phyloP scores from a whole-genome alignment of 352 stramenopile genomes.

The Pythium scleroteichum region DNA sequence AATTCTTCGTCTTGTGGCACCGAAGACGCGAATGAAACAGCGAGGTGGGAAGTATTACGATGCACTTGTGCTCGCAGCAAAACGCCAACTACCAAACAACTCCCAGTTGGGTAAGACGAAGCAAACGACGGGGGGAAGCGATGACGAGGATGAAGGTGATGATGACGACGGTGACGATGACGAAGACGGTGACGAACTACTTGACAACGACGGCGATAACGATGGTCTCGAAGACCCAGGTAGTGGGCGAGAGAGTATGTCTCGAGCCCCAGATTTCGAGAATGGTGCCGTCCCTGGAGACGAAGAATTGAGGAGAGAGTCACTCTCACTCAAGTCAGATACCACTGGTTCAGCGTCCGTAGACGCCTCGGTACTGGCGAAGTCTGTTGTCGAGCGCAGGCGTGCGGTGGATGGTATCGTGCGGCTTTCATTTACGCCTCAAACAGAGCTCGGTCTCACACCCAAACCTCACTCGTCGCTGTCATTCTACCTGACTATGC shows the following conservation, averaged over 20 bases:
- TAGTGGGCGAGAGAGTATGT: constrained; percentile 1
- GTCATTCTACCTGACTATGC: constrained; percentile 65
- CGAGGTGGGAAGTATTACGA: constrained; percentile 72
- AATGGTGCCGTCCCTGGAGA: not conserved
- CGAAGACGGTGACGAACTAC: constrained; percentile 29
- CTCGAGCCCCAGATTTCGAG: not conserved
- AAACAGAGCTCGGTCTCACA: constrained; percentile 57
- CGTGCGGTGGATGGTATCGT: not conserved
- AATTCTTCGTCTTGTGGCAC: constrained; percentile 71
- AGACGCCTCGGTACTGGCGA: constrained; percentile 3
- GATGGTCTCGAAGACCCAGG: not conserved
- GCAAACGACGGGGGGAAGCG: constrained; percentile 21
- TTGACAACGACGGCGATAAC: constrained; percentile 16
- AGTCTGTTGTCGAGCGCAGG: constrained; percentile 25
- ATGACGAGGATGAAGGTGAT: constrained; percentile 31
- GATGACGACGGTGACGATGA: constrained; percentile 31
- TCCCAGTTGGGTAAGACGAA: constrained; percentile 58
- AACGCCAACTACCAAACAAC: constrained; percentile 82
- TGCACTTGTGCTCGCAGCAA: constrained; percentile 66
- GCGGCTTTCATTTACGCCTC: constrained; percentile 37
- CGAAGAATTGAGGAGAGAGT: not conserved
- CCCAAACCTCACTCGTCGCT: constrained; percentile 65
- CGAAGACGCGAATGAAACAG: constrained; percentile 78
- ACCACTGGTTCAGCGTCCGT: not conserved
- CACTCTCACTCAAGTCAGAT: not conserved